These are phyloP conservation scores for Cadophora luteo-olivacea DNA, from an alignment of 2,329 filamentous ascomycete species.

Conservation along the genomic window DNA sequence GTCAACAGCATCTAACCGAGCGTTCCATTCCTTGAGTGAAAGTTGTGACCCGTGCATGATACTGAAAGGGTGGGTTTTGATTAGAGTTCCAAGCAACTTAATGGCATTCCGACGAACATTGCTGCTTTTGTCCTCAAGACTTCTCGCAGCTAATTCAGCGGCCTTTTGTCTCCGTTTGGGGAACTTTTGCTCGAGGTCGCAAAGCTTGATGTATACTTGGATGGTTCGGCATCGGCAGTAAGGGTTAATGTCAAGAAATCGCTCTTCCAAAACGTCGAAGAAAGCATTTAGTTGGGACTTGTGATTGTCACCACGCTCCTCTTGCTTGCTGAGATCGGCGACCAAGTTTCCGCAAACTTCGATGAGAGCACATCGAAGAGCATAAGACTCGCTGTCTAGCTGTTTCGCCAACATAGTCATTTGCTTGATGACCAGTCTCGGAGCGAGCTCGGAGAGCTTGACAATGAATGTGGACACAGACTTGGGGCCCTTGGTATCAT, in stretches of 20 bases:
- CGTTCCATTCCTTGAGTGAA: constrained; percentile 83
- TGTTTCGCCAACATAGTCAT: constrained; percentile 96
- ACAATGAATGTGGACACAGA: constrained; percentile 94
- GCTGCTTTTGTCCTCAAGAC: constrained; percentile 96
- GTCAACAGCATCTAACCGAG: constrained; percentile 82
- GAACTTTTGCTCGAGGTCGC: constrained; percentile 94
- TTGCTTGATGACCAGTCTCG: constrained; percentile 93
- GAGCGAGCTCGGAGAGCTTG: constrained; percentile 90
- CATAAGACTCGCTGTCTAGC: constrained; percentile 96
- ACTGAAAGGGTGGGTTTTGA: constrained; percentile 94
- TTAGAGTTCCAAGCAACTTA: constrained; percentile 84
- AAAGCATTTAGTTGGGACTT: constrained; percentile 96
- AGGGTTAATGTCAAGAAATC: constrained; percentile 95
- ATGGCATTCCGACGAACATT: constrained; percentile 96
- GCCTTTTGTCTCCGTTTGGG: constrained; percentile 89
- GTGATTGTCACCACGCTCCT: constrained; percentile 89
- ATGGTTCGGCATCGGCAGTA: constrained; percentile 92
- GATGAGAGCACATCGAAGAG: constrained; percentile 89
- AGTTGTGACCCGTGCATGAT: constrained; percentile 90
- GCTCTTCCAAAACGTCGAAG: constrained; percentile 94
- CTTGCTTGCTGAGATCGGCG: constrained; percentile 85
- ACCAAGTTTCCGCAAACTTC: constrained; percentile 98
- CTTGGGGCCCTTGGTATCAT: constrained; percentile 93
- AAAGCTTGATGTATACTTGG: constrained; percentile 91
- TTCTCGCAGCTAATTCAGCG: constrained; percentile 85